Percentiles rank a stretch among this genome's conserved stretches.
These are phyloP conservation scores for Botryotinia globosa DNA, from an alignment of 2,329 filamentous ascomycete species.

Conservation along the genomic window DNA sequence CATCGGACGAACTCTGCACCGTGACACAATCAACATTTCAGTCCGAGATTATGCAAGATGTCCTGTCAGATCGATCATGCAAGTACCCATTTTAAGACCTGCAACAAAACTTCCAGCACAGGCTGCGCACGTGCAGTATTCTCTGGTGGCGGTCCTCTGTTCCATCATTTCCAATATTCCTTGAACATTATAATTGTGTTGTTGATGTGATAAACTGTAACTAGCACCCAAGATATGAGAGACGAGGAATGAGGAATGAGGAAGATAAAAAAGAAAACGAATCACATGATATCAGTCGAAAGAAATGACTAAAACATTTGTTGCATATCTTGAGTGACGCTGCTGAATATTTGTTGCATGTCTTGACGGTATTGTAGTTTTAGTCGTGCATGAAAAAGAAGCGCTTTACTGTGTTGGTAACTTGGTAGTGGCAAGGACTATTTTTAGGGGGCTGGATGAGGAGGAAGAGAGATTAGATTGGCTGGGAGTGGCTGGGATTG, in stretches of 20 bases:
- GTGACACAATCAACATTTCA: neutral
- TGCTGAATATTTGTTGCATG: constrained; percentile 13
- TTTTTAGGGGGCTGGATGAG: neutral
- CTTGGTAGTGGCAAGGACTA: neutral
- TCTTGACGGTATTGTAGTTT: neutral
- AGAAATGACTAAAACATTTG: constrained; percentile 9
- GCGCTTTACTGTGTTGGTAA: neutral
- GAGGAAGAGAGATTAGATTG: neutral
- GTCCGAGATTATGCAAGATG: constrained; percentile 6
- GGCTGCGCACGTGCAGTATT: neutral
- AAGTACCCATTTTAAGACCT: constrained; percentile 9
- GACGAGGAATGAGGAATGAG: neutral
- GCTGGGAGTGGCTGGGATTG: neutral
- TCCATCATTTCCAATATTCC: neutral
- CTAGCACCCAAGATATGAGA: neutral
- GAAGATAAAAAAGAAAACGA: neutral
- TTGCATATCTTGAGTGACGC: constrained; percentile 21
- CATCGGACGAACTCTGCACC: neutral
- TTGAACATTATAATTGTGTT: neutral
- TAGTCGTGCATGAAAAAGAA: constrained; percentile 1
- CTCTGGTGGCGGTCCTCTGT: neutral
- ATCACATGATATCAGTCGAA: neutral
- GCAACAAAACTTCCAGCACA: constrained; percentile 10
- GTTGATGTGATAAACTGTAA: neutral
- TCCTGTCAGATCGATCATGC: constrained; percentile 11